These are phyloP conservation scores for Ogataea trehaloabstinens DNA, from an alignment of 805 yeast species.

Conservation along the genomic window DNA sequence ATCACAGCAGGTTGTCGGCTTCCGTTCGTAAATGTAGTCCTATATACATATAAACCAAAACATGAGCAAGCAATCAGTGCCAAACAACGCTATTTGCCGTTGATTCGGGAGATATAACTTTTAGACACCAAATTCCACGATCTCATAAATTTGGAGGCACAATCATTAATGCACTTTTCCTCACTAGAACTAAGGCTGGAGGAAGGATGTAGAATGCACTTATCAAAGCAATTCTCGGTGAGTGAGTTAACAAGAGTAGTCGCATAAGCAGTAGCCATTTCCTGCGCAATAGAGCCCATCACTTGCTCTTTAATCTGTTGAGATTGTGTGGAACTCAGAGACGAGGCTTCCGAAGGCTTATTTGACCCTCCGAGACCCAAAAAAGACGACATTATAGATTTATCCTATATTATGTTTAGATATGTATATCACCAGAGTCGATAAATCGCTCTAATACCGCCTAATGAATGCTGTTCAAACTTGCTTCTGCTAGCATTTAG, in stretches of 20 bases:
- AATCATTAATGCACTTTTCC: conserved; percentile 67
- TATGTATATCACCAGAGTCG: neutral
- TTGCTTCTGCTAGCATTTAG: no score
- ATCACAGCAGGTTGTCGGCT: no score
- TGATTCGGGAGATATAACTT: conserved; percentile 69
- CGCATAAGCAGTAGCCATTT: conserved; percentile 88
- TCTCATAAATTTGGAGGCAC: conserved; percentile 84
- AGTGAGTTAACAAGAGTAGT: conserved; percentile 81
- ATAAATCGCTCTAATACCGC: conserved; percentile 1
- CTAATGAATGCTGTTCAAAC: no score
- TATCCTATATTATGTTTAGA: no score
- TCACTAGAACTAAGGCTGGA: conserved; percentile 47
- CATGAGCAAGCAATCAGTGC: no score
- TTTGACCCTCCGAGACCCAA: conserved; percentile 30
- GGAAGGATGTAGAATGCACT: conserved; percentile 68
- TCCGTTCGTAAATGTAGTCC: no score
- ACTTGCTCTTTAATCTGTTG: conserved; percentile 58
- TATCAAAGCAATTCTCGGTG: conserved; percentile 82
- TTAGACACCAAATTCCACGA: conserved; percentile 86
- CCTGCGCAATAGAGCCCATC: conserved; percentile 71
- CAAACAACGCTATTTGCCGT: conserved; percentile 11
- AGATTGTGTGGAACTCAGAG: conserved; percentile 24
- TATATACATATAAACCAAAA: no score
- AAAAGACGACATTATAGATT: conserved; percentile 31
- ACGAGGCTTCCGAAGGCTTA: conserved; percentile 8